These are phyloP conservation scores for Neolentinus lepideus DNA, from an alignment of 1,284 basidiomycete genomes.

Conservation along the genomic window DNA sequence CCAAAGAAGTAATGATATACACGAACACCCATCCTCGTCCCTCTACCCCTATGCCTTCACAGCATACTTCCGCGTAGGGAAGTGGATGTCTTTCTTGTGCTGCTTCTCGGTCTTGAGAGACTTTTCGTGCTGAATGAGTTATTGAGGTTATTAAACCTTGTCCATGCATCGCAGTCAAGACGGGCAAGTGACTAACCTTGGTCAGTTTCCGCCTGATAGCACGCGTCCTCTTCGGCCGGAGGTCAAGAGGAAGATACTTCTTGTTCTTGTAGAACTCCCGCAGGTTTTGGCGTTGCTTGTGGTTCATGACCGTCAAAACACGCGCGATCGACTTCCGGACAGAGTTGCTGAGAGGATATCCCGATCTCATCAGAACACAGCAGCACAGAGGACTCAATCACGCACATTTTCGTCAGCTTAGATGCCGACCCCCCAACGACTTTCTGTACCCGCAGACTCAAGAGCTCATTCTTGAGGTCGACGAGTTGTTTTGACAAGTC, in stretches of 20 bases:
- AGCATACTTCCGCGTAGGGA: constrained; percentile 81
- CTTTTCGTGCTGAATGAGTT: constrained; percentile 59
- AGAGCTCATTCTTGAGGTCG: constrained; percentile 96
- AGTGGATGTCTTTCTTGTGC: constrained; percentile 91
- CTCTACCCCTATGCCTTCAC: constrained; percentile 63
- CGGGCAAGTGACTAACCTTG: constrained; percentile 46
- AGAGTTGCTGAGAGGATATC: constrained; percentile 58
- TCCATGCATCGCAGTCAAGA: constrained; percentile 3
- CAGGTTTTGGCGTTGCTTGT: constrained; percentile 95
- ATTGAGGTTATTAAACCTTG: constrained; percentile 11
- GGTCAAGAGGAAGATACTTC: constrained; percentile 96
- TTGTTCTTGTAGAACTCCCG: constrained; percentile 98
- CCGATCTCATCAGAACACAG: constrained; percentile 3
- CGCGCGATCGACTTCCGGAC: constrained; percentile 99
- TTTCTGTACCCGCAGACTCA: constrained; percentile 94
- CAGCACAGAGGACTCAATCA: too few species aligned
- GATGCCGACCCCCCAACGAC: constrained; percentile 93
- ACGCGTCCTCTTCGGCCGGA: constrained; percentile 97
- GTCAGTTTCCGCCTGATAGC: constrained; percentile 96
- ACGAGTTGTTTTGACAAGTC: constrained; percentile 94
- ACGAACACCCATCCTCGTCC: constrained; percentile 21
- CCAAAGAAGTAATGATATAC: constrained; percentile 18
- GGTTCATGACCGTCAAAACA: constrained; percentile 97
- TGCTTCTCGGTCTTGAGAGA: constrained; percentile 85
- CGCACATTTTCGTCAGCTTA: constrained; percentile 97